A percentile compares a stretch with the other conserved stretches of the same genome.
These are phyloP conservation scores for Cutaneotrichosporon sp. DNA, from an alignment of 1,284 basidiomycete species.

Conservation along the genomic window DNA sequence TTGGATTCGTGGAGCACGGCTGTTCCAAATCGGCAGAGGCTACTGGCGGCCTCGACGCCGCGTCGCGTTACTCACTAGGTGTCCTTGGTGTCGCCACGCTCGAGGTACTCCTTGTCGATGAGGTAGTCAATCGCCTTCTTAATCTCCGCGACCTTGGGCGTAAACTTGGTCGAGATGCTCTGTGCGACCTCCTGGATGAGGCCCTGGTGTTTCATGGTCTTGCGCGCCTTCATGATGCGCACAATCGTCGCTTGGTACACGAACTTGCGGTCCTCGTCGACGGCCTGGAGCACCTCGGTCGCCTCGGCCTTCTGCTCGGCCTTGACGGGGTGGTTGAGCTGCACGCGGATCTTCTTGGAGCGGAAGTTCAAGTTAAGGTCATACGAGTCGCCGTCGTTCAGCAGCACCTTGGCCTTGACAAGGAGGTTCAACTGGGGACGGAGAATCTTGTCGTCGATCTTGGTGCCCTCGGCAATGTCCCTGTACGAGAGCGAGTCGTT, in stretches of 20 bases:
- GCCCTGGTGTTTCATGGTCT: slow-evolving; percentile 92
- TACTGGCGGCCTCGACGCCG: not conserved
- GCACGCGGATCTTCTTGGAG: slow-evolving; percentile 82
- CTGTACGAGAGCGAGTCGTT: slow-evolving; percentile 78
- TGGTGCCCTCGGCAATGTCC: slow-evolving; percentile 80
- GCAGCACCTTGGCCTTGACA: slow-evolving; percentile 85
- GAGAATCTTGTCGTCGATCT: slow-evolving; percentile 79
- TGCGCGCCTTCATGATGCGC: slow-evolving; percentile 96
- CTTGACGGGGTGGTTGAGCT: slow-evolving; percentile 91
- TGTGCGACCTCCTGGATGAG: slow-evolving; percentile 91
- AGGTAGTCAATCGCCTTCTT: slow-evolving; percentile 91
- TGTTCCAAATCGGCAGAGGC: too few relatives aligned
- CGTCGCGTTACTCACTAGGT: slow-evolving; percentile 12
- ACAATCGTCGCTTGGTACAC: slow-evolving; percentile 98
- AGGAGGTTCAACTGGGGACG: slow-evolving; percentile 79
- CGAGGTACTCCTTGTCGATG: slow-evolving; percentile 97
- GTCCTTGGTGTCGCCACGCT: slow-evolving; percentile 74
- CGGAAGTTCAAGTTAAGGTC: slow-evolving; percentile 93
- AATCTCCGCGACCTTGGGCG: slow-evolving; percentile 50
- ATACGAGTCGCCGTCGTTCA: slow-evolving; percentile 75
- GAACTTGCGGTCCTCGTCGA: slow-evolving; percentile 97
- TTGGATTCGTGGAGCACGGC: too few relatives aligned
- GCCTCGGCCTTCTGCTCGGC: slow-evolving; percentile 91
- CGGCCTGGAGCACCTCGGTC: slow-evolving; percentile 87
- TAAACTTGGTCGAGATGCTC: slow-evolving; percentile 67